Base-by-base conservation (phyloP, 306 rosid species). In the Inga laurina region DNA sequence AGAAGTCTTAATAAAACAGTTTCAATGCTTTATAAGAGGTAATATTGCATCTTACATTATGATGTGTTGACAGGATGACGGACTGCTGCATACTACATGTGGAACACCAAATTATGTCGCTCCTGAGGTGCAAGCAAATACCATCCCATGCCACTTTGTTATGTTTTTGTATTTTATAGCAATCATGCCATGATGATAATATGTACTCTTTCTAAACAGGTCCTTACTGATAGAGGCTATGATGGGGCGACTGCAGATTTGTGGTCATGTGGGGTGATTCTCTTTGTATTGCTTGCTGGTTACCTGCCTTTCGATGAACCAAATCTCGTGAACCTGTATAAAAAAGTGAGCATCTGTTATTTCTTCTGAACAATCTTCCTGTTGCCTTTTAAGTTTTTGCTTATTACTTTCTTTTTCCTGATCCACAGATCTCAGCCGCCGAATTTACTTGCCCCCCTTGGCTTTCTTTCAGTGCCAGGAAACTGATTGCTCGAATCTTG, bases 241-340 rank as follows among this genome's bases (percentile, higher is more conserved):
- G 98, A 96, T 72, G 99, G 99, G 46, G 97, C 92, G 61, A 93
- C 94, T 34, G 98, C 98, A 10, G 99, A 96, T 85, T 87, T 96
- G 90, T 96, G 99, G 99, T 96, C 99, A 43, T 94, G 99, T 78
- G 99, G 99, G 81, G 99, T 96, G 88, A 96, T 96, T 84, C 98
- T 96, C 83, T 96, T 94, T 86, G 99, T 96, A 83, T 84, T 96
- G 90, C 92, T 96, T 83, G 99, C 99, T 65, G 99, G 99, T 87
- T 96, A 96, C 94, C 87, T 96, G 94, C 99, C 99, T 72, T 96
- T 96, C 46, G 99, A 96, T 79, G 99, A 96, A 78, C 77, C 97
- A 74, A 96, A 94, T 92, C 90, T 96, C 79, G 85, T 94, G 84
- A 90, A 78, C 88, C 93, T 96, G 80, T 96, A 96, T 85, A 94